Percentiles rank a stretch among this genome's conserved stretches.
Conservation (phyloP, 1,284 basidiomycete genomes). For the Singerocomus rubriflavus region DNA sequence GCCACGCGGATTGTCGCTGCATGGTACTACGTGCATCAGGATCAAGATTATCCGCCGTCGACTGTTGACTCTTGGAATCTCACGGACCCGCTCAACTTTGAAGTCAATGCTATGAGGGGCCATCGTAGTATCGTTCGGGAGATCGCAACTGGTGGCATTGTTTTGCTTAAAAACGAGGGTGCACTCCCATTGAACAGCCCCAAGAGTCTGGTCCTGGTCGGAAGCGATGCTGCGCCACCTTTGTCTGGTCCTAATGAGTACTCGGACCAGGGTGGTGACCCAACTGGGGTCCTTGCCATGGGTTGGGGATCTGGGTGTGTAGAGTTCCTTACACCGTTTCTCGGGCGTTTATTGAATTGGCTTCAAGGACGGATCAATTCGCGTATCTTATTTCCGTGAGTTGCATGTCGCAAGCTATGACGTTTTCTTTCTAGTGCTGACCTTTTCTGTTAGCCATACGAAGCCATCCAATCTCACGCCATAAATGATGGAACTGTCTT, state of each 20-base stretch:
- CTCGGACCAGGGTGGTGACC: conserved; percentile 45
- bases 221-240: conserved; percentile 58
- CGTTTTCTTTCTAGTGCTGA: neutral
- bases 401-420: neutral
- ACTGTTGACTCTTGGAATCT: conserved; percentile 53
- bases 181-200: conserved; percentile 52
- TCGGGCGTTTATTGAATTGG: neutral
- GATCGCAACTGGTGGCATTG: conserved; percentile 67
- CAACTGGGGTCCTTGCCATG: conserved; percentile 55
- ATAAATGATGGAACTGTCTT: conserved; percentile 33
- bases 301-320: conserved; percentile 61
- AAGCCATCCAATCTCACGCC: conserved; percentile 38
- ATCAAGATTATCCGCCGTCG: conserved; percentile 52
- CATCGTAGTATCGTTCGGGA: conserved; percentile 57
- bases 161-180: conserved; percentile 73
- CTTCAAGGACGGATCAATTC: conserved; percentile 36
- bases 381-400: conserved; percentile 39
- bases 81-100: conserved; percentile 44
- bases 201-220: conserved; percentile 34
- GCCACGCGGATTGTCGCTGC: conserved; percentile 60
- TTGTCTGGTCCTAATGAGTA: conserved; percentile 57
- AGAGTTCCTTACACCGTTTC: neutral
- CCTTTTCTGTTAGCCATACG: conserved; percentile 31
- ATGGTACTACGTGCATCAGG: conserved; percentile 59
- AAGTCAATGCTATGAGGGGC: conserved; percentile 61